phyloP scores from a whole-genome alignment of 1,284 basidiomycete genomes.

The Heterobasidion occidentale region DNA sequence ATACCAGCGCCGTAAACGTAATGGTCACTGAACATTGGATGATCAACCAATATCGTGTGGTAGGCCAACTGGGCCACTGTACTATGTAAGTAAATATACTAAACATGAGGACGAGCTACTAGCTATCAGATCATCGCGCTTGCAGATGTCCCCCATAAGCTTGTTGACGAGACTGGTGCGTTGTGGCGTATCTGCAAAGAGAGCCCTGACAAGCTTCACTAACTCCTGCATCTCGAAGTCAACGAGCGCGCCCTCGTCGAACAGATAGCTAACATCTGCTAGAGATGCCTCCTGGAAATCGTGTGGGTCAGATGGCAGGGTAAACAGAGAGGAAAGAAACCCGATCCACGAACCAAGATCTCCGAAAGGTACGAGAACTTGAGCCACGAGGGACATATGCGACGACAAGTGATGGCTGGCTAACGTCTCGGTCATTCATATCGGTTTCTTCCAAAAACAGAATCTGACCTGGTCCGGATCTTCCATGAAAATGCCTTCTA shows the following conservation, averaged over 20 bases:
- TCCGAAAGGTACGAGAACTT: conserved; percentile 92
- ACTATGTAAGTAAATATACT: too few relatives aligned
- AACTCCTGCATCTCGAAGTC: conserved; percentile 89
- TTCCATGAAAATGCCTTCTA: conserved; percentile 78
- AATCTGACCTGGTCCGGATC: conserved; percentile 43
- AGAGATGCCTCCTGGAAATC: conserved; percentile 77
- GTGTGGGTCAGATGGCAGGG: conserved; percentile 2
- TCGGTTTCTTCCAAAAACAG: neutral
- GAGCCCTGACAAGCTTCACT: conserved; percentile 70
- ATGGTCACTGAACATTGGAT: too few relatives aligned
- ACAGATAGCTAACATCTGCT: conserved; percentile 89
- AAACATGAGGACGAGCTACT: too few relatives aligned
- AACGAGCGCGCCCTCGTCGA: conserved; percentile 85
- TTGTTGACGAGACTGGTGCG: conserved; percentile 76
- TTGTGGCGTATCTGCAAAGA: conserved; percentile 88
- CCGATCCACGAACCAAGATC: conserved; percentile 49
- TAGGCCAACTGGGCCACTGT: too few relatives aligned
- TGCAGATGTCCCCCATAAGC: conserved; percentile 38
- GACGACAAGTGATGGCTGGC: conserved; percentile 59
- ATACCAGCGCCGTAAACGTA: too few relatives aligned
- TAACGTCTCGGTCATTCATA: neutral
- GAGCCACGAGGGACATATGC: conserved; percentile 85
- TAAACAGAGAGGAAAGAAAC: neutral
- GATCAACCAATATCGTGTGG: too few relatives aligned
- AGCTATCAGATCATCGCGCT: neutral